Base-by-base conservation (phyloP, 2,329 filamentous ascomycete species). In the Botrytis paeoniae region DNA sequence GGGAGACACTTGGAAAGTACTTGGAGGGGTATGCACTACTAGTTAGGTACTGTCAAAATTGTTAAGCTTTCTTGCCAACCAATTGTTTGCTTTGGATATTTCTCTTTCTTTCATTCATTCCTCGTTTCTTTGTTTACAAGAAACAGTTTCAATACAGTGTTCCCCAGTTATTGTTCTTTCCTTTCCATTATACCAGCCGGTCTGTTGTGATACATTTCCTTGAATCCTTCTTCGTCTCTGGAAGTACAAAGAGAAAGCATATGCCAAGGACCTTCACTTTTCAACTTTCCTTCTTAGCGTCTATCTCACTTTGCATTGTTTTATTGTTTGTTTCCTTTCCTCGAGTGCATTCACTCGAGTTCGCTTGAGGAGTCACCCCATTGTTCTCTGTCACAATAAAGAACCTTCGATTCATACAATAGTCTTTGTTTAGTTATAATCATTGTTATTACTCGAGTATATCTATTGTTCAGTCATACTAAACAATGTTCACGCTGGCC, bases 401-500 rank as follows among this genome's bases (percentile, higher is more conserved):
- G 20, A 20, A 32, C n/a, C 29, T 35, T 32, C 41, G 32, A 54
- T 69, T 72, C 63, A 61, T 51, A 39, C 61, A 61, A 69, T 41
- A 20, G 25, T 22, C 41, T 61, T 25, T 32, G 43, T 72, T n/a
- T 51, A 41, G 25, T 68, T 60, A 59, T 39, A 61, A 72, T 25
- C 18, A 8, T 74, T 68, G 69, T 73, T 76, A 51, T 73, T 69
- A 73, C 70, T 75, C 71, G 61, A 72, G 74, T 64, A 22, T 69
- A 61, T 61, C 72, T 72, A 63, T 74, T 77, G 70, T 76, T 74
- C 74, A 75, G 72, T 60, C 65, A 64, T 64, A 51, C 69, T 77
- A 60, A 72, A 72, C 20, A 65, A 76, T 76, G 54, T 78, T 74
- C 71, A 75, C 76, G 75, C 77, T 77, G 75, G 75, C 39, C 77